Percentiles rank a stretch among this genome's conserved stretches.
Conservation (phyloP, 1,284 basidiomycete species). For the Pseudozyma hubeiensis region DNA sequence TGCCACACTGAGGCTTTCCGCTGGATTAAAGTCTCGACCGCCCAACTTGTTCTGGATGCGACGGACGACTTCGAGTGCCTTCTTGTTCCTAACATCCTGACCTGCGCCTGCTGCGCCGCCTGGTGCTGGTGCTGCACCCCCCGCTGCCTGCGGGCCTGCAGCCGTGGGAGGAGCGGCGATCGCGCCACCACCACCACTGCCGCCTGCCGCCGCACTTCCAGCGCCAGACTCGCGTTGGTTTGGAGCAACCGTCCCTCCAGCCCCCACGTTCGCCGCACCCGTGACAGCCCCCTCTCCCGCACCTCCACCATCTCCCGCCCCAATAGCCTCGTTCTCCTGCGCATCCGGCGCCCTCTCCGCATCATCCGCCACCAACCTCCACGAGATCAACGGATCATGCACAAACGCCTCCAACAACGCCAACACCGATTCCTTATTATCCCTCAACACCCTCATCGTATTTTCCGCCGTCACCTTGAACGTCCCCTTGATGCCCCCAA, state of each 20-base stretch:
- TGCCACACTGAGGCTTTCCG: conserved; percentile 50
- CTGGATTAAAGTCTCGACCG: conserved; percentile 65
- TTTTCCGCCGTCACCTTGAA: conserved; percentile 97
- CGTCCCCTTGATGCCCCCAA: conserved; percentile 92
- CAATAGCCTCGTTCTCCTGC: conserved; percentile 57
- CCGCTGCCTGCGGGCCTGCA: not conserved
- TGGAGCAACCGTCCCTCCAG: conserved; percentile 1
- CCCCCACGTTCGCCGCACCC: conserved; percentile 12
- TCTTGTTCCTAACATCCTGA: conserved; percentile 58
- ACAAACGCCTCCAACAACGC: conserved; percentile 90
- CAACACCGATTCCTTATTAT: conserved; percentile 97
- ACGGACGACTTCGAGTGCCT: conserved; percentile 64
- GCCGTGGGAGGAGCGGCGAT: conserved; percentile 5
- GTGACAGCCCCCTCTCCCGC: conserved; percentile 3
- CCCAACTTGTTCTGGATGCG: conserved; percentile 67
- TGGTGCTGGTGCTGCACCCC: not conserved
- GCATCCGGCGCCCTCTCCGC: conserved; percentile 59
- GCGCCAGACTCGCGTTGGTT: conserved; percentile 14
- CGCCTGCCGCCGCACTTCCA: not conserved
- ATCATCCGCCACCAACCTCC: conserved; percentile 70
- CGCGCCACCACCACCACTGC: conserved; percentile 2
- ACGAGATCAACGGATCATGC: conserved; percentile 75
- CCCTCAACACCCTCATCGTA: conserved; percentile 94
- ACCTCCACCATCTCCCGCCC: conserved; percentile 8
- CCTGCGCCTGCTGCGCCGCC: conserved; percentile 1